Evolutionary conservation across 805 yeast species (phyloP), one percentile per base, ranked within the genome.

Genomic region (Barnettozyma wickerhamii): DNA sequence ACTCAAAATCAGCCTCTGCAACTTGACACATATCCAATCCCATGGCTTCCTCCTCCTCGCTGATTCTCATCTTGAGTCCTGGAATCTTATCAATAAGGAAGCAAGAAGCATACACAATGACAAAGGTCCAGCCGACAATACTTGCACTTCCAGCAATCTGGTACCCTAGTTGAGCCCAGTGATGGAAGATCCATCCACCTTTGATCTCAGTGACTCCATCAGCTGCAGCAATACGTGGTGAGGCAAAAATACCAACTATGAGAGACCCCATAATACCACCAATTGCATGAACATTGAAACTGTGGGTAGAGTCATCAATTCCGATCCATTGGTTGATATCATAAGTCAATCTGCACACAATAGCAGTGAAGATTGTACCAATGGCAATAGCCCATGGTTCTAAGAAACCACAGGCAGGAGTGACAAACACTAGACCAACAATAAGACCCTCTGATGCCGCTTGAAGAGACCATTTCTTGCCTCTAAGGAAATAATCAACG

Each of bases 351-450:
- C 89, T 89, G 68, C 95, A 88, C 29, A 79, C 79, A 40, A 79
- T 60, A 20, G 82, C 91, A 35, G 91, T 78, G 33, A 87, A 67
- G 42, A 77, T 68, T 3, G 97, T 74, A 59, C 97, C 97, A 56
- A 89, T 84, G 44, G 85, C 77, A 33, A 87, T 80, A 46, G 88
- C 78, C 78, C 90, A 90, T 43, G 90, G 80, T 42, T 96, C 96
- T 37, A 91, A 95, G 59, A 71, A 90, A 49, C 97, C 98, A 18
- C 97, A 97, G 48, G 90, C 97, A 32, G 99, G 97, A 2, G 99
- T 91, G 49, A 91, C 81, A 59, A 91, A 91, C 35, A 91, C 97
- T 47, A 91, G 75, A 48, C 97, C 99, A 28, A 95, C 84, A 61
- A 91, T 78, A 45, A 89, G 84, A 56, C 99, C 99, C 40, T 88